Conservation (phyloP, 2,329 filamentous ascomycete genomes). For the Zarea fungicola region DNA sequence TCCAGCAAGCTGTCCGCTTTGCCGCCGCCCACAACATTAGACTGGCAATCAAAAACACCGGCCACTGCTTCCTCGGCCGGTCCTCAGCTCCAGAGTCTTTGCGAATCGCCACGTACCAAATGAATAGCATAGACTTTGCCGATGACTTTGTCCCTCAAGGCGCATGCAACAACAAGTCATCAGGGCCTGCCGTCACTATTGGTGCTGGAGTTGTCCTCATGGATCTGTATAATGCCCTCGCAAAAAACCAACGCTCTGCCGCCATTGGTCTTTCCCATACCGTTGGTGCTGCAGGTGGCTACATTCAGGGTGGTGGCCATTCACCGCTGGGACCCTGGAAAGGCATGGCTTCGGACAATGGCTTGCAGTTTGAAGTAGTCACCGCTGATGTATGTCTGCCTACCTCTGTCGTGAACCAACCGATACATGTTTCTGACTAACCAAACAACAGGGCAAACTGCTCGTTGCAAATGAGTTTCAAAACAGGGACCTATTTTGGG, state of each 20-base stretch:
- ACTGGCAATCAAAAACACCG: conserved; percentile 30
- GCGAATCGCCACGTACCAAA: conserved; percentile 29
- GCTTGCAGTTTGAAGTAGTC: conserved; percentile 29
- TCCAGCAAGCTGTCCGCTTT: conserved; percentile 34
- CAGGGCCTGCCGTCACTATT: conserved; percentile 23
- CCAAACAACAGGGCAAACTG: conserved; percentile 20
- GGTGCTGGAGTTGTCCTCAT: conserved; percentile 23
- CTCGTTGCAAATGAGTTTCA: conserved; percentile 28
- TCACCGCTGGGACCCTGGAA: conserved; percentile 26
- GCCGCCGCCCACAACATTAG: conserved; percentile 27
- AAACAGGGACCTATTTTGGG: conserved; percentile 39
- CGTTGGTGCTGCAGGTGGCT: conserved; percentile 26
- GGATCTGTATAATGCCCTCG: conserved; percentile 21
- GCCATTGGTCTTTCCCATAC: conserved; percentile 25
- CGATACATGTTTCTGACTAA: no score
- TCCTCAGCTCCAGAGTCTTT: conserved; percentile 28
- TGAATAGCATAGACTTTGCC: conserved; percentile 24
- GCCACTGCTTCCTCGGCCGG: conserved; percentile 31
- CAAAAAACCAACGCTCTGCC: conserved; percentile 19
- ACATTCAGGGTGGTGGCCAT: conserved; percentile 30
- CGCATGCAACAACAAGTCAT: conserved; percentile 1
- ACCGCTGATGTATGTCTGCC: conserved; percentile 28
- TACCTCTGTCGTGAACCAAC: no score
- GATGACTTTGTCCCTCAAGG: conserved; percentile 20
- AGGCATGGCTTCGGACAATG: conserved; percentile 32